Evolutionary conservation across 2,329 filamentous ascomycete species (phyloP), one percentile per base, ranked within the genome.

Genomic region (Aureobasidium melanogenum): DNA sequence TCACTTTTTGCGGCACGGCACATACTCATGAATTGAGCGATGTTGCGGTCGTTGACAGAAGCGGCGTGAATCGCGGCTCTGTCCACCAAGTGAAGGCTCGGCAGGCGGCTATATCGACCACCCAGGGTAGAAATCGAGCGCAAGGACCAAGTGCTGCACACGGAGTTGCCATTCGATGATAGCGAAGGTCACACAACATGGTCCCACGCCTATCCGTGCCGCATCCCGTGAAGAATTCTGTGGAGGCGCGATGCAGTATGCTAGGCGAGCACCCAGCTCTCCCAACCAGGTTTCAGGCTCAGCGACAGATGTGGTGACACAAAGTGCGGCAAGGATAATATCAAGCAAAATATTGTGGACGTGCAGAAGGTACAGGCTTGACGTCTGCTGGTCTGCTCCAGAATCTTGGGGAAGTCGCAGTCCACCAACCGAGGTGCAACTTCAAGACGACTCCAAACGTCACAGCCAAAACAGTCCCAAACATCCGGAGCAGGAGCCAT

Each of bases 241-340:
- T 8, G 46, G 34, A 60, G 56, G 30, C 46, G 56, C 56, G 44
- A n/a, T 60, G 56, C 56, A 60, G n/a, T 60, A 50, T 43, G 56
- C 34, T 58, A 47, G 32, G 55, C 43, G 55, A 48, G 30, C 8
- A 58, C 17, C 43, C 43, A 60, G 55, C 55, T 58, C 44, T 48
- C 39, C 41, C 55, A 58, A 58, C 56, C 56, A 43, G 46, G 56
- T 41, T 60, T 60, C 44, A 60, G 36, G 56, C 56, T 38, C 55
- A n/a, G 14, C 19, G 39, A 39, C 44, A 59, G 24, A n/a, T 5
- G 43, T 17, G 2, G 46, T 60, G 12, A 22, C 55, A 47, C 43
- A 19, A 48, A 48, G 26, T 12, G 55, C 43, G 55, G 55, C 28
- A 58, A 38, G 43, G 32, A 26, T 4, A 51, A 41, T 43, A 39